These are phyloP conservation scores for Acacia concinna DNA, from an alignment of 331 rosid species.

Conservation along the genomic window DNA sequence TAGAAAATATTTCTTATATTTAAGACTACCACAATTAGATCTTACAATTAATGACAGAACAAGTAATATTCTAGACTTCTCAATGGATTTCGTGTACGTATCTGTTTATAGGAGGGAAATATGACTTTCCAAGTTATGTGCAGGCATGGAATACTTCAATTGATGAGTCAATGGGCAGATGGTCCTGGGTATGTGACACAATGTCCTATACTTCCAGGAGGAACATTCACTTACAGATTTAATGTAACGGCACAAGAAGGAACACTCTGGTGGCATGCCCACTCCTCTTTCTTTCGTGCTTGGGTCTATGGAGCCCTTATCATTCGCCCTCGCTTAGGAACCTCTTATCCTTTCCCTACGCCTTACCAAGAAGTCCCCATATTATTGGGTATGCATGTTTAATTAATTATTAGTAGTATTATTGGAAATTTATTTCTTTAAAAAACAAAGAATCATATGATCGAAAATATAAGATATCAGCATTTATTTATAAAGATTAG, in stretches of 20 bases:
- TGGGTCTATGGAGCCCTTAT: slow-evolving; percentile 55
- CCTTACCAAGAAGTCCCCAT: slow-evolving; percentile 45
- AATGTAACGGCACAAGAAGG: slow-evolving; percentile 51
- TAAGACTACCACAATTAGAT: too few species aligned
- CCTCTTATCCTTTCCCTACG: slow-evolving; percentile 38
- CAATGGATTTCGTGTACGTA: too few species aligned
- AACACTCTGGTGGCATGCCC: slow-evolving; percentile 73
- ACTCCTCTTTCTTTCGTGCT: slow-evolving; percentile 50
- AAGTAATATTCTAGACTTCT: too few species aligned
- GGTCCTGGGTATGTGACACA: slow-evolving; percentile 69
- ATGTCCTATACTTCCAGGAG: slow-evolving; percentile 40
- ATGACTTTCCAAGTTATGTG: neutral
- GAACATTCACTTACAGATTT: slow-evolving; percentile 38
- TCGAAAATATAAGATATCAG: neutral
- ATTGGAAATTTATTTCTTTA: neutral
- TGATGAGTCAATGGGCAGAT: slow-evolving; percentile 48
- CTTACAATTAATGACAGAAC: too few species aligned
- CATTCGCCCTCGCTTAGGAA: slow-evolving; percentile 36
- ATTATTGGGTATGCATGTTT: slow-evolving; percentile 42
- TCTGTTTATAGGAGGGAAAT: neutral
- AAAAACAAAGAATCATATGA: neutral
- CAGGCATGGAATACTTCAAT: slow-evolving; percentile 63
- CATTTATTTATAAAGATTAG: neutral
- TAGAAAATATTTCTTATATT: too few species aligned
- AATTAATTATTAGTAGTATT: too few species aligned